A percentile compares a stretch with the other conserved stretches of the same genome.
These are phyloP conservation scores for Crinitomyces ghanaensis DNA, from an alignment of 805 yeast species.

Conservation along the genomic window DNA sequence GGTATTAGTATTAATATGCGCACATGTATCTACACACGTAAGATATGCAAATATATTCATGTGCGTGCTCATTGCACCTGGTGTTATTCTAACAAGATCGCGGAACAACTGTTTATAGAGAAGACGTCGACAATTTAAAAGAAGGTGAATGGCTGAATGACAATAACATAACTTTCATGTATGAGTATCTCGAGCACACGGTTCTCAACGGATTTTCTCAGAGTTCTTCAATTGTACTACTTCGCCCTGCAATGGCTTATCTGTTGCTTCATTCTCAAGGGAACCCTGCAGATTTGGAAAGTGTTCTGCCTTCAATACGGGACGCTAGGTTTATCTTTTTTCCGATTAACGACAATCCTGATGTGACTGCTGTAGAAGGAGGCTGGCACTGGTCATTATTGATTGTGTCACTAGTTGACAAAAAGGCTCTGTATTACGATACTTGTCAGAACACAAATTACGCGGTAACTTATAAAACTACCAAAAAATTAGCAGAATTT, in stretches of 20 bases:
- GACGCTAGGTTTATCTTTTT: constrained; percentile 43
- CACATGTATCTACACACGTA: no score
- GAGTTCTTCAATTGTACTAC: constrained; percentile 27
- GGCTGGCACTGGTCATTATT: constrained; percentile 74
- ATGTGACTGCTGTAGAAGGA: constrained; percentile 40
- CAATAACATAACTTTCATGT: constrained; percentile 52
- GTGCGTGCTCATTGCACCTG: no score
- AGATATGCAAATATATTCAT: no score
- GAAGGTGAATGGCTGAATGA: constrained; percentile 70
- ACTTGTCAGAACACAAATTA: constrained; percentile 40
- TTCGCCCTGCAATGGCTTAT: constrained; percentile 56
- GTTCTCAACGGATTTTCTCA: constrained; percentile 18
- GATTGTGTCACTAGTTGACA: constrained; percentile 38
- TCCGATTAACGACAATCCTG: constrained; percentile 59
- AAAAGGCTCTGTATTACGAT: constrained; percentile 45
- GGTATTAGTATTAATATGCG: background rate
- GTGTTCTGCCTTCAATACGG: constrained; percentile 36
- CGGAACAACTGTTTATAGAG: constrained; percentile 46
- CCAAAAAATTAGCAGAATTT: constrained; percentile 23
- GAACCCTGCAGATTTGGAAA: constrained; percentile 31
- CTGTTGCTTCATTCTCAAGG: constrained; percentile 36
- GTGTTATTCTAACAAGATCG: constrained; percentile 23
- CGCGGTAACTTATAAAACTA: constrained; percentile 25
- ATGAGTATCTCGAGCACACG: constrained; percentile 39
- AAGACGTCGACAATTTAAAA: constrained; percentile 45